Evolutionary conservation across 225 moss, liverwort and hornwort genomes (phyloP).

Genomic region (Polytrichum commune): DNA sequence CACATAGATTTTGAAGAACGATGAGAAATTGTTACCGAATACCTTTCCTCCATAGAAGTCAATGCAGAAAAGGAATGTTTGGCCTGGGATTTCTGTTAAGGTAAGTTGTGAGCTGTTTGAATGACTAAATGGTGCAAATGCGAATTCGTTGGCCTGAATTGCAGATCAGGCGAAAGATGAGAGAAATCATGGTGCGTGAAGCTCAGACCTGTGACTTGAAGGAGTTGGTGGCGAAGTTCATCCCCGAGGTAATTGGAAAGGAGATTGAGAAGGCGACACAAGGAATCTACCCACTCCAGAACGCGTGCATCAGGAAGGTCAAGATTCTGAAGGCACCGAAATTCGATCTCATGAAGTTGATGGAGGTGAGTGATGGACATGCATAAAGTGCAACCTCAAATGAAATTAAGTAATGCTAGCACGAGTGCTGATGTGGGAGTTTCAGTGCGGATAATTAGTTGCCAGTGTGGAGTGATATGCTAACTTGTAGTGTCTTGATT

Average conservation of each 20-base stretch:
- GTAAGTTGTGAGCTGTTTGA: no score
- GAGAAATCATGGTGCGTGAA: constrained; percentile 21
- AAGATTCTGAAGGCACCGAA: constrained; percentile 15
- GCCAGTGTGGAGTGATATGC: background rate
- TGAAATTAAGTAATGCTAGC: background rate
- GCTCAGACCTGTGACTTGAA: constrained; percentile 19
- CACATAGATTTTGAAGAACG: background rate
- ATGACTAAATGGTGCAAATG: no score
- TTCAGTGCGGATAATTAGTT: background rate
- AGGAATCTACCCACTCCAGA: constrained; percentile 20
- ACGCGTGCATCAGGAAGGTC: background rate
- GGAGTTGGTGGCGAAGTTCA: constrained; percentile 23
- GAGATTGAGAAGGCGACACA: constrained; percentile 26
- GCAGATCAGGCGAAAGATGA: constrained; percentile 29
- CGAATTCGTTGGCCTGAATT: background rate
- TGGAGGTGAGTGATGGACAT: constrained; percentile 15
- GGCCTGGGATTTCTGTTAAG: no score
- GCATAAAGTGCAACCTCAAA: background rate
- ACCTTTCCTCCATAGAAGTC: no score
- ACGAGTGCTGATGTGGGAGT: background rate
- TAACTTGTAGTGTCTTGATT: background rate
- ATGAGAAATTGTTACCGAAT: background rate
- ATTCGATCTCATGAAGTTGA: constrained; percentile 18
- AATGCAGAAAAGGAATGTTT: background rate
- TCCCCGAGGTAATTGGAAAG: constrained; percentile 27